Evolutionary conservation across 768 basidiomycete genomes (phyloP).

Genomic region (Amyloporia xantha): DNA sequence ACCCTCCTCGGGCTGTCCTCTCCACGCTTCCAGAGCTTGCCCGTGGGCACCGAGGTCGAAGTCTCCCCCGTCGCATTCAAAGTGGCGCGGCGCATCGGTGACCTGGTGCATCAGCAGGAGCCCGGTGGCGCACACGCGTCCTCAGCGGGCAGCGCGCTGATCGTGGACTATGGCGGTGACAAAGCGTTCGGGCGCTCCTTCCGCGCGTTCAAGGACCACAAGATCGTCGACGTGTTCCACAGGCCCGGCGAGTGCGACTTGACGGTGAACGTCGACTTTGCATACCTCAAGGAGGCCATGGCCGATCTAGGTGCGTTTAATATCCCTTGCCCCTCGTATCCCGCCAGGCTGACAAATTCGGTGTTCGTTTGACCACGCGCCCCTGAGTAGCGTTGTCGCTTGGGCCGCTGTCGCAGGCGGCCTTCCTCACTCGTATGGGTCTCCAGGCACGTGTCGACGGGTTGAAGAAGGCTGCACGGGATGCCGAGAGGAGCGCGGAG

Average conservation of each 20-base stretch:
- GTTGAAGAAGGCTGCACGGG: slow-evolving; percentile 45
- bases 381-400: slow-evolving; percentile 35
- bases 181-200: slow-evolving; percentile 67
- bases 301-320: slow-evolving; percentile 47
- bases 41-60: slow-evolving; percentile 71
- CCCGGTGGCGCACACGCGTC: slow-evolving; percentile 28
- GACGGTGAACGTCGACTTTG: slow-evolving; percentile 97
- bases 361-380: not conserved
- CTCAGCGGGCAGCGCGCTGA: slow-evolving; percentile 48
- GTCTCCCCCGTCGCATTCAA: slow-evolving; percentile 68
- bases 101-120: slow-evolving; percentile 47
- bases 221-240: slow-evolving; percentile 78
- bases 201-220: slow-evolving; percentile 84
- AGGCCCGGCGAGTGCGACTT: slow-evolving; percentile 85
- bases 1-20: slow-evolving; percentile 59
- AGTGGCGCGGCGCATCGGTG: slow-evolving; percentile 60
- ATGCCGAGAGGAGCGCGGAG: slow-evolving; percentile 41
- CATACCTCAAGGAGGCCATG: slow-evolving; percentile 76
- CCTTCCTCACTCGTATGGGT: slow-evolving; percentile 78
- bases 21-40: slow-evolving; percentile 59
- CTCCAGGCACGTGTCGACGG: slow-evolving; percentile 56
- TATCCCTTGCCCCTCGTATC: not conserved
- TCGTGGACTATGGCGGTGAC: slow-evolving; percentile 87
- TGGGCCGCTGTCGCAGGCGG: slow-evolving; percentile 69
- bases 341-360: too few species aligned